Evolutionary conservation across 345 rosid species (phyloP).

Genomic region (Corchorus capsularis): DNA sequence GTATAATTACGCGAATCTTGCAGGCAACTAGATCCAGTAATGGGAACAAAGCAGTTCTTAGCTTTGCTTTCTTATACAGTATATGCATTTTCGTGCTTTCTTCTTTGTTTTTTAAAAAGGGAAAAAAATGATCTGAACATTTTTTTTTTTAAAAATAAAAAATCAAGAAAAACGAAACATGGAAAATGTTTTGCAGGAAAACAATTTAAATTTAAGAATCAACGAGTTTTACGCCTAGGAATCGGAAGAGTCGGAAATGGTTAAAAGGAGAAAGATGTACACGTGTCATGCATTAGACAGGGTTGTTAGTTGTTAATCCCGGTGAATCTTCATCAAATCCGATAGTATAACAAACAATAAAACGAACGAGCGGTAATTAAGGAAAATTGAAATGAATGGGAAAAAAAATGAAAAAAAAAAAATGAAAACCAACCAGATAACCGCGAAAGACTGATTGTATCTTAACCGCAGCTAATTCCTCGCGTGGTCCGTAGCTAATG

Average conservation of each 20-base stretch:
- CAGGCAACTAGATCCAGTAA: constrained; percentile 13
- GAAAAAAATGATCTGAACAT: not conserved
- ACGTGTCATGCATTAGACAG: constrained; percentile 13
- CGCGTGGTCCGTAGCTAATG: constrained; percentile 31
- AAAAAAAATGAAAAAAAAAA: not conserved
- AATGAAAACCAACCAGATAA: constrained; percentile 60
- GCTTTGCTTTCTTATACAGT: not conserved
- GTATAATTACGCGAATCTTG: not conserved
- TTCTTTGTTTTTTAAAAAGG: not conserved
- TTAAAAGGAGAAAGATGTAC: not conserved
- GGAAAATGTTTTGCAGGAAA: not conserved
- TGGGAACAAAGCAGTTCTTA: constrained; percentile 6
- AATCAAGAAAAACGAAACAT: too few species aligned
- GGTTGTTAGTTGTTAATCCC: constrained; percentile 25
- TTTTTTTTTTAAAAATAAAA: too few species aligned
- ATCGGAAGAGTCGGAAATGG: constrained; percentile 10
- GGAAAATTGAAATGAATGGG: not conserved
- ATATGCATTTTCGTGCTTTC: not conserved
- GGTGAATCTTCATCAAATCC: constrained; percentile 4
- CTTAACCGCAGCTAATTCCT: constrained; percentile 61
- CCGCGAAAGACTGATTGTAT: constrained; percentile 92
- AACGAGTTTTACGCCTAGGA: not conserved
- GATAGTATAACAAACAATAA: not conserved
- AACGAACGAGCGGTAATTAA: not conserved
- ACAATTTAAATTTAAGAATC: not conserved